Evolutionary conservation across 2,329 filamentous ascomycete species (phyloP), one percentile per base, ranked within the genome.

Genomic region (Colletotrichum shisoi): DNA sequence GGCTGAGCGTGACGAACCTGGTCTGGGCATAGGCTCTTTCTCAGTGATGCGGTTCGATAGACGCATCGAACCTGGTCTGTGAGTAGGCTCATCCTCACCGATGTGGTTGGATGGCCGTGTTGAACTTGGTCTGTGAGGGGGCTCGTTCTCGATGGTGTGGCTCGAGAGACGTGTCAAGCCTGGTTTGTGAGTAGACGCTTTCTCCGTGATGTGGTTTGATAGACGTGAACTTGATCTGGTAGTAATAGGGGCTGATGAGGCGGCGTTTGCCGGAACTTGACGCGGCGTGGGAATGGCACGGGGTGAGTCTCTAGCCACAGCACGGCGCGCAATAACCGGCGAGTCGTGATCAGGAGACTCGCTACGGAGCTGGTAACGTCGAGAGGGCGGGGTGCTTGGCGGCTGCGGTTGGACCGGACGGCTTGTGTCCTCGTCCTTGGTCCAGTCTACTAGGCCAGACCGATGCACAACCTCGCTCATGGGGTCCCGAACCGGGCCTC

Each of bases 391-490:
- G 15, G 65, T 68, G 13, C 51, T 58, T 19, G 65, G 62, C 24
- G 54, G 48, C 39, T 60, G 49, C 24, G n/a, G 24, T 9, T 21
- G 49, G 31, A 24, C 6, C 15, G 48, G 42, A 24, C 27, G 39
- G 2, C 13, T 19, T 1, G 54, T 13, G n/a, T 45, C 56, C 1
- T 52, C 31, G 31, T 34, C 39, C 6, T 13, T 13, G 6, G 12
- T 39, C 24, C 39, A 39, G 17, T 24, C 15, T 4, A 40, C 42
- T 5, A 37, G 49, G 19, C 27, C 48, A 44, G 54, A 44, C 24
- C 39, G 46, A 34, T 67, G 54, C 19, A 62, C 49, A 17, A 68
- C 65, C 44, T 31, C 34, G 11, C 37, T n/a, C 39, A 60, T 37
- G 4, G 65, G 65, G 13, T 62, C 62, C n/a, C 37, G 60, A 2